Conservation (phyloP, 495 filamentous ascomycete species). For the Aspergillus steynii region DNA sequence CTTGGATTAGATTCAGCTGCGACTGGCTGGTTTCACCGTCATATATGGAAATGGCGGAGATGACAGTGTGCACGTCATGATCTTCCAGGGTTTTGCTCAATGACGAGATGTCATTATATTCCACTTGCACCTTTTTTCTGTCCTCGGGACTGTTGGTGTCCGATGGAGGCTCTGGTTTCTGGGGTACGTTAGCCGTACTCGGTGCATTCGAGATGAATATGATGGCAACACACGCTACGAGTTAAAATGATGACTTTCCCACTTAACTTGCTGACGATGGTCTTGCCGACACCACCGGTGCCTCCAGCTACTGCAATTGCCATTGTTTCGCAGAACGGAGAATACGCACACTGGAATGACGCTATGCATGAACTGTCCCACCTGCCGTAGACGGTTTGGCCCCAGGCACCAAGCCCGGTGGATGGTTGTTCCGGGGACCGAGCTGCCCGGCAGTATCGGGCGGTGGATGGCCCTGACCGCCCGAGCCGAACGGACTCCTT, state of each 20-base stretch:
- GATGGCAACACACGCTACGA: conserved; percentile 27
- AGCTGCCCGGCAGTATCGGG: too few species aligned
- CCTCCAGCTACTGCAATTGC: conserved; percentile 56
- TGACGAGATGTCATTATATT: conserved; percentile 43
- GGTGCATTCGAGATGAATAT: background rate
- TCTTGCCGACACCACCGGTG: conserved; percentile 51
- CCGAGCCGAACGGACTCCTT: too few species aligned
- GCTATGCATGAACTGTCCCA: too few species aligned
- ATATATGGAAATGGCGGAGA: conserved; percentile 48
- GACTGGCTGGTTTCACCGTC: conserved; percentile 33
- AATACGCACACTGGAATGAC: too few species aligned
- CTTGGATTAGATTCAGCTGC: conserved; percentile 50
- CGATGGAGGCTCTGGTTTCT: background rate
- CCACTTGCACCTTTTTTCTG: conserved; percentile 27
- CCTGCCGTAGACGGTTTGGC: too few species aligned
- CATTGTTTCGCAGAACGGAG: background rate
- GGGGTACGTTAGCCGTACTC: background rate
- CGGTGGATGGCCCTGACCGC: too few species aligned
- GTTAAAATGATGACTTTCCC: conserved; percentile 45
- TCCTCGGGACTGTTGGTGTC: background rate
- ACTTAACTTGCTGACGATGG: conserved; percentile 48
- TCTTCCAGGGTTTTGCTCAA: conserved; percentile 43
- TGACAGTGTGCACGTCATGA: conserved; percentile 51
- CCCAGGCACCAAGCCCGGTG: too few species aligned
- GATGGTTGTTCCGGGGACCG: too few species aligned